Conservation (phyloP, 176 grass and related monocot genomes). For the Poa annua region DNA sequence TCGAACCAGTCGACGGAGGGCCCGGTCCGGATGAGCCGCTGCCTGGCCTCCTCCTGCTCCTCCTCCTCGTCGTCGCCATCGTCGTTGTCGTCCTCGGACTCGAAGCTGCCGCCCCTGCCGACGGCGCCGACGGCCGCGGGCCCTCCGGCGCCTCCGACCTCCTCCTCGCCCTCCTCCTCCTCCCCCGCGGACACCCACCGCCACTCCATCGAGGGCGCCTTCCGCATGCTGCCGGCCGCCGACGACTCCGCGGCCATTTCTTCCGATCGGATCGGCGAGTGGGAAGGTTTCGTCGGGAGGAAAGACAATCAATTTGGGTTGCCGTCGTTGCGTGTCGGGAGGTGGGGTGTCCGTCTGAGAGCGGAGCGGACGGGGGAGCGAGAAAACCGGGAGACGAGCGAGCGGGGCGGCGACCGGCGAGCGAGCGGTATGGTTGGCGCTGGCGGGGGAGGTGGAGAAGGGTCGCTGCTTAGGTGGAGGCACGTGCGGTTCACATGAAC, state of each 20-base stretch:
- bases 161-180: conserved; percentile 44
- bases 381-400: conserved; percentile 41
- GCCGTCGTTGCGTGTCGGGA: conserved; percentile 43
- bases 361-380: conserved; percentile 7
- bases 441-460: not conserved
- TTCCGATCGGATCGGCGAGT: conserved; percentile 46
- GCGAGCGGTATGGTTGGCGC: conserved; percentile 37
- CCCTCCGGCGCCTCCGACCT: not conserved
- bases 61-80: conserved; percentile 33
- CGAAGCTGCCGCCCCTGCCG: conserved; percentile 51
- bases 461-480: conserved; percentile 32
- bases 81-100: conserved; percentile 48
- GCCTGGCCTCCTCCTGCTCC: conserved; percentile 39
- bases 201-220: conserved; percentile 62
- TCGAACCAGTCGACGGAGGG: conserved; percentile 83
- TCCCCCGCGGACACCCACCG: conserved; percentile 77
- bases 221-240: conserved; percentile 52
- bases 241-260: conserved; percentile 55
- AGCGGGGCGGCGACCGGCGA: not conserved
- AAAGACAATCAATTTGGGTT: not conserved
- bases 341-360: conserved; percentile 14
- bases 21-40: conserved; percentile 65
- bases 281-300: not conserved
- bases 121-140: conserved; percentile 33
- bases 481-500: conserved; percentile 50